phyloP scores from a whole-genome alignment of 805 yeast genomes.

The Hemisphaericaspora nanyangensis region DNA sequence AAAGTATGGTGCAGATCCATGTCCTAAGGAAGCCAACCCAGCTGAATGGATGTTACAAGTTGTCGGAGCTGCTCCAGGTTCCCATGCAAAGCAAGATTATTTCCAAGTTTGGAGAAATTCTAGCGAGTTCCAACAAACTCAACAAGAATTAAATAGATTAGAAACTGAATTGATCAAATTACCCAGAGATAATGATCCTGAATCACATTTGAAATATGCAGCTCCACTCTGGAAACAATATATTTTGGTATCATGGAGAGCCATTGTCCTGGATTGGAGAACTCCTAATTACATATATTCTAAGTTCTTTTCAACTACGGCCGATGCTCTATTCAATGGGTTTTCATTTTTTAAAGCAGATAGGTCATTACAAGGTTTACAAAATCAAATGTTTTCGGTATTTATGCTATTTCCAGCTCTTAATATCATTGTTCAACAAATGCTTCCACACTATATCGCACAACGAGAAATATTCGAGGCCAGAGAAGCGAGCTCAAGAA shows the following conservation, averaged over 20 bases:
- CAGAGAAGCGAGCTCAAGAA: conserved; percentile 41
- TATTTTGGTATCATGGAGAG: conserved; percentile 27
- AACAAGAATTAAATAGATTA: conserved; percentile 59
- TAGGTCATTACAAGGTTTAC: conserved; percentile 53
- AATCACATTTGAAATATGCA: conserved; percentile 26
- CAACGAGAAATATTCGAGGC: conserved; percentile 44
- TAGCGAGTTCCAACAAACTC: conserved; percentile 52
- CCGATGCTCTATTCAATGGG: conserved; percentile 64
- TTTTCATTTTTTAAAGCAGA: conserved; percentile 65
- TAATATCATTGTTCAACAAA: conserved; percentile 35
- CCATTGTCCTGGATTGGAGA: conserved; percentile 43
- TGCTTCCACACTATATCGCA: conserved; percentile 38
- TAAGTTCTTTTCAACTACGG: conserved; percentile 51
- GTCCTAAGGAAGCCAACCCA: conserved; percentile 34
- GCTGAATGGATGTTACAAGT: conserved; percentile 85
- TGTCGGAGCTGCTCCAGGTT: conserved; percentile 79
- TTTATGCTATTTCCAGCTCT: conserved; percentile 41
- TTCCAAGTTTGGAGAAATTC: conserved; percentile 75
- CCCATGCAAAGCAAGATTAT: conserved; percentile 66
- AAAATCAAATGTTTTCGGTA: conserved; percentile 58
- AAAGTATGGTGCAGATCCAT: conserved; percentile 55
- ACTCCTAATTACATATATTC: conserved; percentile 60
- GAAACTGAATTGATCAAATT: conserved; percentile 42
- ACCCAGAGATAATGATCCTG: conserved; percentile 22
- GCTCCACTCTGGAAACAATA: conserved; percentile 23